phyloP scores from a whole-genome alignment of 495 filamentous ascomycete genomes.

The Neurospora sp. region DNA sequence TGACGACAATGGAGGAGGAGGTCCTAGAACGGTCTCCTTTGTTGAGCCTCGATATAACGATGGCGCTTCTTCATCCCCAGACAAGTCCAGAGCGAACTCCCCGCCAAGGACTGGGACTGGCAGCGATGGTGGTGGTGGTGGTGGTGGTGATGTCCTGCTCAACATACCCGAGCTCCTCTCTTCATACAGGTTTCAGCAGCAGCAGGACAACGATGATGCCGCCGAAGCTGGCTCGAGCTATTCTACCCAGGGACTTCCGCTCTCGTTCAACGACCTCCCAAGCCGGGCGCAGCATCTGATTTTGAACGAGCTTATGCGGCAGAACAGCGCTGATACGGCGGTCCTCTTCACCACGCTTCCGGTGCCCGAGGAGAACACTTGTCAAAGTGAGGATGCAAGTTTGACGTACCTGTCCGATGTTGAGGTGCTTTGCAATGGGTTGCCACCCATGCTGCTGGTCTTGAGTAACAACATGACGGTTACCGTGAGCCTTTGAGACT shows the following conservation, averaged over 20 bases:
- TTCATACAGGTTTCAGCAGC: conserved; percentile 12
- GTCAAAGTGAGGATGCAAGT: conserved; percentile 56
- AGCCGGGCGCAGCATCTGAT: conserved; percentile 77
- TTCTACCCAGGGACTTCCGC: conserved; percentile 47
- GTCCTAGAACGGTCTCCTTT: conserved; percentile 62
- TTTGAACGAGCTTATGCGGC: conserved; percentile 70
- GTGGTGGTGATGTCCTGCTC: conserved; percentile 17
- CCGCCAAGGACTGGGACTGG: conserved; percentile 5
- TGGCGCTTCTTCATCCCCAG: conserved; percentile 5
- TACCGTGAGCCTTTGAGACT: conserved; percentile 60
- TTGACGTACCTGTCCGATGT: conserved; percentile 64
- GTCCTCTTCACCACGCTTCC: conserved; percentile 78
- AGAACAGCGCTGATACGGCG: conserved; percentile 60
- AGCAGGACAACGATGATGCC: conserved; percentile 7
- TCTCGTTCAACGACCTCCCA: conserved; percentile 80
- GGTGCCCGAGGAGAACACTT: conserved; percentile 65
- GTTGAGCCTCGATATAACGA: conserved; percentile 21
- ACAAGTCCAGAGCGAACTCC: conserved; percentile 23
- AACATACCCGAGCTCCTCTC: conserved; percentile 27
- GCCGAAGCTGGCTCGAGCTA: conserved; percentile 45
- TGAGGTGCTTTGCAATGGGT: conserved; percentile 58
- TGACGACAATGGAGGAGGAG: conserved; percentile 40
- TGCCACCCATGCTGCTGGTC: conserved; percentile 65
- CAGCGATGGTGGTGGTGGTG: conserved; percentile 2
- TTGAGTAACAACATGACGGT: conserved; percentile 88